phyloP scores from a whole-genome alignment of 495 filamentous ascomycete species.

The Gamarada debralockiae region DNA sequence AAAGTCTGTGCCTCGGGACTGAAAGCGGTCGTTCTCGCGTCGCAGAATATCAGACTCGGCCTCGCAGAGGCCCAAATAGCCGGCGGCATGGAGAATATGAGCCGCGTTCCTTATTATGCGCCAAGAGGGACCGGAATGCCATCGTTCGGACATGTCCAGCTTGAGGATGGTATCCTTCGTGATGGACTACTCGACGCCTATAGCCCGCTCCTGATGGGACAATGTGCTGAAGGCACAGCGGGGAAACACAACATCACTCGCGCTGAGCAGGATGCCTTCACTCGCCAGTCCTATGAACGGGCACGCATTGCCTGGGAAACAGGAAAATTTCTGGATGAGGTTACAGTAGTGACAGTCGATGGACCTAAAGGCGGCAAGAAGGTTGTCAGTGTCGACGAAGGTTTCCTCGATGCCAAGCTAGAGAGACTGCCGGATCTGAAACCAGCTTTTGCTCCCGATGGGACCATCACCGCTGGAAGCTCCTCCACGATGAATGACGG shows the following conservation, averaged over 20 bases:
- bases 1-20: conserved; percentile 93
- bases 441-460: conserved; percentile 81
- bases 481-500: conserved; percentile 92
- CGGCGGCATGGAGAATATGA: conserved; percentile 96
- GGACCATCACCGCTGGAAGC: conserved; percentile 90
- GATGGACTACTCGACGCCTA: neutral
- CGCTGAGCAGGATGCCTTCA: conserved; percentile 81
- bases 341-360: conserved; percentile 75
- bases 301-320: conserved; percentile 81
- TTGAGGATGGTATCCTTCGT: neutral
- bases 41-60: conserved; percentile 87
- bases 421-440: conserved; percentile 72
- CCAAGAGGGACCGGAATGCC: conserved; percentile 68
- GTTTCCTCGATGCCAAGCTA: neutral
- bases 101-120: conserved; percentile 84
- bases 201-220: conserved; percentile 79
- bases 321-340: conserved; percentile 74
- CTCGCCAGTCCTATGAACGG: conserved; percentile 80
- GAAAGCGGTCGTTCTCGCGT: conserved; percentile 82
- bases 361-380: conserved; percentile 76
- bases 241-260: conserved; percentile 75
- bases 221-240: conserved; percentile 90
- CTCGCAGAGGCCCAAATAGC: conserved; percentile 79
- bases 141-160: conserved; percentile 33
- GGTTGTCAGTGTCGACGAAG: conserved; percentile 74